Evolutionary conservation across 192 early-diverging fungal genomes (phyloP).

Genomic region (Entomortierella parvispora): DNA sequence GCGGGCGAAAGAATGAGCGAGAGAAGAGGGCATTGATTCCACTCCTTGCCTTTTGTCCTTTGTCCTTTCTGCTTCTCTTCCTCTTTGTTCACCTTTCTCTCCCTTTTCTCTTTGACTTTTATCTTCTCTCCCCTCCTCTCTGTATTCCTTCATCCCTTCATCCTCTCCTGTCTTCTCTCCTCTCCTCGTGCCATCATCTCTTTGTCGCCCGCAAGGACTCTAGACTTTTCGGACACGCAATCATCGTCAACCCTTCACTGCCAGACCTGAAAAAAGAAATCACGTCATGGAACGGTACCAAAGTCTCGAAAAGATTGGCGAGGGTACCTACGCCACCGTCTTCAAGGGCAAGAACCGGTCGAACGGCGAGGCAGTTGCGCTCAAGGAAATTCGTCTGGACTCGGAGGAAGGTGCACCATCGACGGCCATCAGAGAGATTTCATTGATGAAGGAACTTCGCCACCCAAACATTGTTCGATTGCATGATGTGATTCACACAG

Average conservation of each 20-base stretch:
- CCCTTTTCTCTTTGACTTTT: not conserved
- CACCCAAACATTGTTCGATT: conserved; percentile 92
- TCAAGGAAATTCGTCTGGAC: conserved; percentile 95
- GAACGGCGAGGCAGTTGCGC: conserved; percentile 88
- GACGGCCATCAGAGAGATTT: conserved; percentile 98
- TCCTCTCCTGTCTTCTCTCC: too few relatives aligned
- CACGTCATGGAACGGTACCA: conserved; percentile 62
- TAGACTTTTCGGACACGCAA: too few relatives aligned
- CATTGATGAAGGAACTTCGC: conserved; percentile 95
- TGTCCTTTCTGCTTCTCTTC: not conserved
- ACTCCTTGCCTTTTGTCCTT: not conserved
- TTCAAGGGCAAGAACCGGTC: conserved; percentile 85
- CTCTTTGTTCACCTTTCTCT: not conserved
- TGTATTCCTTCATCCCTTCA: not conserved
- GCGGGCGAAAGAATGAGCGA: too few relatives aligned
- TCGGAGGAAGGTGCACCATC: conserved; percentile 94
- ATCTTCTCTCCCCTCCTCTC: not conserved
- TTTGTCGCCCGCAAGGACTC: too few relatives aligned
- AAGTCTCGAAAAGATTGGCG: conserved; percentile 93
- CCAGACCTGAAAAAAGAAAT: not conserved
- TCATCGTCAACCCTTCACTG: not conserved
- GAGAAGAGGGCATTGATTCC: too few relatives aligned
- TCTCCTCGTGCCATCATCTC: too few relatives aligned
- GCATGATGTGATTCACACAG: conserved; percentile 86
- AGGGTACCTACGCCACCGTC: conserved; percentile 95